Base-by-base conservation (phyloP, 306 rosid genomes). In the Trichosanthes truncata region DNA sequence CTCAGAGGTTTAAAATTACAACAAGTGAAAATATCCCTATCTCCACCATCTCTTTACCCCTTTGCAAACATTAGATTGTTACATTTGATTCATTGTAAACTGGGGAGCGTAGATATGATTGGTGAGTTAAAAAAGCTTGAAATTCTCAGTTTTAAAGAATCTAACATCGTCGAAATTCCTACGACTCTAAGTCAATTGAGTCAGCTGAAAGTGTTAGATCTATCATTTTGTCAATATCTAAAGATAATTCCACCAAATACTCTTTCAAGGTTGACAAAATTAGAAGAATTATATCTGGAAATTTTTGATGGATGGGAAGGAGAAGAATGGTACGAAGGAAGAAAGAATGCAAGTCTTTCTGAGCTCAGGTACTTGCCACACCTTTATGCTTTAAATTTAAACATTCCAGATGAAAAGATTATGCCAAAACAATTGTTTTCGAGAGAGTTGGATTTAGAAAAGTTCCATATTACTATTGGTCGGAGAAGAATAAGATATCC, bases 101-200 rank as follows among this genome's bases (percentile, higher is more conserved):
- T 83, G 48, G 56, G 6, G 9, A 45, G 69, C 18, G 62, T 83
- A 7, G 17, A 74, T 26, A 29, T 74, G 29, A 68, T 83, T 52
- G 82, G 77, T 17, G 77, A 83, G 35, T 59, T 83, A 63, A 31
- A 59, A 17, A 83, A 20, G 23, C 49, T 79, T 4, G 69, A 74
- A 74, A n/a, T 75, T n/a, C 83, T 83, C 1, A 65, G 77, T 57
- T 21, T 79, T 1, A 0, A 18, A 26, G 0, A 0, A 0, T 79
- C 83, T 3, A 0, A 14, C 36, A 2, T 79, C 6, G 9, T n/a
- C 23, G 4, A 51, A 3, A 33, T 83, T 36, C 78, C 83, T 1
- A 63, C 5, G 15, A 76, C 43, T 5, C 41, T 83, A 15, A 67
- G 72, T 4, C 8, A 63, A 6, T 52, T 83, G 38, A 82, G 76